Evolutionary conservation across 495 filamentous ascomycete genomes (phyloP).

Genomic region (Beverwykella pulmonaria): DNA sequence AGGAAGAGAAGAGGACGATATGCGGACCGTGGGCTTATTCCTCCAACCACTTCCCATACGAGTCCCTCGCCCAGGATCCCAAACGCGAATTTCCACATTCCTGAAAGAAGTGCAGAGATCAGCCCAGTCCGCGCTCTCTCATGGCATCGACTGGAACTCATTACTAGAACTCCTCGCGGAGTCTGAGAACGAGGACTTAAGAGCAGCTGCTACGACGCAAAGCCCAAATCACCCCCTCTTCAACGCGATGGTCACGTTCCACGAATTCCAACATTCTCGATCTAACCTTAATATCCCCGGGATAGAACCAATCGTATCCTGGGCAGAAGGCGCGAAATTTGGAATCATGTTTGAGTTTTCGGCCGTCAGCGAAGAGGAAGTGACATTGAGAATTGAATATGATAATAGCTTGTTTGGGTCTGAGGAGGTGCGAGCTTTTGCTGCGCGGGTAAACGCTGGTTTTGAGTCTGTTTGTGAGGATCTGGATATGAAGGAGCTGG

Average conservation of each 20-base stretch:
- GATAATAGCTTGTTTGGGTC: slow-evolving; percentile 6
- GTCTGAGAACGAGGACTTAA: too few relatives aligned
- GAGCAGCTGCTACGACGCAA: slow-evolving; percentile 12
- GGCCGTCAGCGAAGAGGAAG: background rate
- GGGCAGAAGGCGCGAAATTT: slow-evolving; percentile 39
- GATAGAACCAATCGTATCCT: slow-evolving; percentile 12
- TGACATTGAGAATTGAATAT: slow-evolving; percentile 23
- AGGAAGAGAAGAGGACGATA: slow-evolving; percentile 36
- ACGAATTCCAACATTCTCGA: slow-evolving; percentile 23
- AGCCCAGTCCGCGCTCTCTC: slow-evolving; percentile 32
- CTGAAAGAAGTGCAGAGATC: slow-evolving; percentile 32
- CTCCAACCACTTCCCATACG: slow-evolving; percentile 46
- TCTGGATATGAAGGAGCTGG: too few relatives aligned
- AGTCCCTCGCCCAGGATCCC: slow-evolving; percentile 24
- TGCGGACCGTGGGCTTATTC: slow-evolving; percentile 42
- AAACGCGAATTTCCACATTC: slow-evolving; percentile 14
- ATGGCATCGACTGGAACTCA: slow-evolving; percentile 37
- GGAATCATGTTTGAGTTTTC: slow-evolving; percentile 39
- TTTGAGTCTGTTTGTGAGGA: too few relatives aligned
- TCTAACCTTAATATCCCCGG: slow-evolving; percentile 18
- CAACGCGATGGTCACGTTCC: slow-evolving; percentile 45
- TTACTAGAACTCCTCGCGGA: slow-evolving; percentile 39
- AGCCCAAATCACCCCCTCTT: slow-evolving; percentile 42
- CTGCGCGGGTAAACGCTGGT: too few relatives aligned
- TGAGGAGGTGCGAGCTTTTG: too few relatives aligned